Percentiles rank a stretch among this genome's conserved stretches.
Evolutionary conservation across 768 basidiomycete species (phyloP).

Genomic region (Rickenella mellea): DNA sequence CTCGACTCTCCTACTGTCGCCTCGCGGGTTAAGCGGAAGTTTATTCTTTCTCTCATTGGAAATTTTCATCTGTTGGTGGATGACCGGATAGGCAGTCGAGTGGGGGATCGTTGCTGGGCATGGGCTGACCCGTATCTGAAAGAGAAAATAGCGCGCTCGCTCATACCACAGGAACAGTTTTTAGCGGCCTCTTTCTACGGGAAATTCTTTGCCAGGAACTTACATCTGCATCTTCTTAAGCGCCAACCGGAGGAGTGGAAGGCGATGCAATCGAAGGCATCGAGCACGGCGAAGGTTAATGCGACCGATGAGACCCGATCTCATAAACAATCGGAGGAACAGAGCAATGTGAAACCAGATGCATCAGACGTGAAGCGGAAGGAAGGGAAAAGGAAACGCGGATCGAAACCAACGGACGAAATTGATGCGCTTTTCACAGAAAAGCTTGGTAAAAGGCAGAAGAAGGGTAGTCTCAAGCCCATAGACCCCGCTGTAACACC

Average conservation of each 20-base stretch:
- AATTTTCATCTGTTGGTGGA: conserved; percentile 76
- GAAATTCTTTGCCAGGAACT: conserved; percentile 73
- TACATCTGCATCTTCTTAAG: conserved; percentile 70
- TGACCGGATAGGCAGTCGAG: conserved; percentile 83
- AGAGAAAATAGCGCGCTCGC: conserved; percentile 87
- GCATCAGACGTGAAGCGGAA: conserved; percentile 9
- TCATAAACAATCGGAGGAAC: conserved; percentile 5
- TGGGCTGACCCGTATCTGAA: conserved; percentile 89
- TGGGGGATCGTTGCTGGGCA: conserved; percentile 87
- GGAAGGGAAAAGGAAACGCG: conserved; percentile 38
- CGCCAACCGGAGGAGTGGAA: conserved; percentile 83
- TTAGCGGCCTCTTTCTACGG: conserved; percentile 78
- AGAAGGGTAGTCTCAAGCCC: conserved; percentile 41
- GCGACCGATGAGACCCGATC: conserved; percentile 5
- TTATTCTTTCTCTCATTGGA: conserved; percentile 69
- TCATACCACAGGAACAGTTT: conserved; percentile 59
- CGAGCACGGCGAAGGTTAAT: conserved; percentile 10
- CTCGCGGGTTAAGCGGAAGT: conserved; percentile 53
- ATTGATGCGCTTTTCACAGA: conserved; percentile 67
- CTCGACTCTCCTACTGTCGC: conserved; percentile 61
- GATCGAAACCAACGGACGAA: conserved; percentile 43
- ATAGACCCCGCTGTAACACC: no score
- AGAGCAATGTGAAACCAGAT: conserved; percentile 4
- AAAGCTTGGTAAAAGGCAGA: conserved; percentile 47
- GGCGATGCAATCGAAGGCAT: conserved; percentile 13